These are phyloP conservation scores for Lasiosphaeria ovina DNA, from an alignment of 495 filamentous ascomycete species.

Conservation along the genomic window DNA sequence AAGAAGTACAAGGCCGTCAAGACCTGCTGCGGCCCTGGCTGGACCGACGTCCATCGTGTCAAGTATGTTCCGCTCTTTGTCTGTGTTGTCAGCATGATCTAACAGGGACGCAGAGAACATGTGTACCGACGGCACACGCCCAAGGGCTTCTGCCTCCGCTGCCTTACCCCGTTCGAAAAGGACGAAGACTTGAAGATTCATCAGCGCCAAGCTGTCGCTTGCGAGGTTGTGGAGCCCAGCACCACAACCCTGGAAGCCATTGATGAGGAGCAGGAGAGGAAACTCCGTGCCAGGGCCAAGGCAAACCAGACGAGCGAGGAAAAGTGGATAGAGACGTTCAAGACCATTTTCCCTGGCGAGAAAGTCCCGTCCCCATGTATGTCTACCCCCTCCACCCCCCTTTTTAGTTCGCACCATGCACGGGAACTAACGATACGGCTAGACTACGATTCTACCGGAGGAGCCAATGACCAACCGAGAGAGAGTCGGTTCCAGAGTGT, in stretches of 20 bases:
- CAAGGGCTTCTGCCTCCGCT: slow-evolving; percentile 41
- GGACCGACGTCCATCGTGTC: slow-evolving; percentile 42
- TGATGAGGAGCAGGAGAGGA: slow-evolving; percentile 31
- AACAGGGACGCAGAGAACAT: slow-evolving; percentile 36
- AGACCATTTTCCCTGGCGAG: slow-evolving; percentile 24
- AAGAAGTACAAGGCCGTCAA: slow-evolving; percentile 32
- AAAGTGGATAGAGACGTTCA: slow-evolving; percentile 34
- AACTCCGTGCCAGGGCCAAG: slow-evolving; percentile 24
- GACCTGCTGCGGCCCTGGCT: slow-evolving; percentile 44
- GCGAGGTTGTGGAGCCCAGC: slow-evolving; percentile 21
- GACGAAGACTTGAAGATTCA: slow-evolving; percentile 36
- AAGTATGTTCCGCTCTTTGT: slow-evolving; percentile 33
- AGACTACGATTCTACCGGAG: slow-evolving; percentile 15
- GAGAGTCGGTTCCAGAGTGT: slow-evolving; percentile 10
- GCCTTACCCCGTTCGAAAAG: slow-evolving; percentile 38
- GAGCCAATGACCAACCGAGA: neutral
- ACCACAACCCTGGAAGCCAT: slow-evolving; percentile 19
- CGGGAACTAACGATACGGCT: neutral
- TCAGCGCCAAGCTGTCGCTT: slow-evolving; percentile 37
- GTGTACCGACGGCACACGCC: slow-evolving; percentile 41
- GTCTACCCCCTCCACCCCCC: neutral
- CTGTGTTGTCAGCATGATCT: too few species aligned
- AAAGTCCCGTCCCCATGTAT: slow-evolving; percentile 30
- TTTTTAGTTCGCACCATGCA: neutral
- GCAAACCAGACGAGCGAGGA: slow-evolving; percentile 21